Conservation (phyloP, 768 basidiomycete species). For the Trametes maxima region DNA sequence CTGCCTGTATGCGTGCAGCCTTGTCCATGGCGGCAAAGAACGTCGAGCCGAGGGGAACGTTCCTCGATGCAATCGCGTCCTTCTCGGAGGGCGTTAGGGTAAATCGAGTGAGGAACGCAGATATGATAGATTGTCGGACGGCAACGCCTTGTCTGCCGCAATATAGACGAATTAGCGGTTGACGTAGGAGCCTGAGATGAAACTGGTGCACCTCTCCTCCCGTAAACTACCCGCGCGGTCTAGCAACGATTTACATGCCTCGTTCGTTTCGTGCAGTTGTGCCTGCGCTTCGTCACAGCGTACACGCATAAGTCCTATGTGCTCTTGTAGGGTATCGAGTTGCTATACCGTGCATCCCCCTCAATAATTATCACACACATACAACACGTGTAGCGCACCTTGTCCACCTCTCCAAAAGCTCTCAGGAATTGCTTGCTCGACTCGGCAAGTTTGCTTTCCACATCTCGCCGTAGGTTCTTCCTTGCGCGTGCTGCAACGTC, state of each 20-base stretch:
- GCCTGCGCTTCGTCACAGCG: conserved; percentile 84
- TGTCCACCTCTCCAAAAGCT: conserved; percentile 87
- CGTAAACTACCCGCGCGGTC: conserved; percentile 81
- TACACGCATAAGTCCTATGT: conserved; percentile 77
- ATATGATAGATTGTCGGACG: conserved; percentile 70
- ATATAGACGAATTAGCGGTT: not conserved
- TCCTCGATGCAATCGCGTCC: conserved; percentile 74
- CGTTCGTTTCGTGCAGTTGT: conserved; percentile 73
- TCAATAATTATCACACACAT: not conserved
- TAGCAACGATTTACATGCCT: conserved; percentile 75
- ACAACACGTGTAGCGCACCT: conserved; percentile 55
- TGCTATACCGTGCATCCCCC: conserved; percentile 53
- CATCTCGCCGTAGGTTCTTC: conserved; percentile 79
- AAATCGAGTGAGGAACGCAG: conserved; percentile 81
- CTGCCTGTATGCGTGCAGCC: conserved; percentile 76
- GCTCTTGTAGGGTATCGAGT: conserved; percentile 74
- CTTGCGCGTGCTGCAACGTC: conserved; percentile 75
- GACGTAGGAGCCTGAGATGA: not conserved
- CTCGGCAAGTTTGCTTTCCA: conserved; percentile 80
- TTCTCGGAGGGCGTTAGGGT: conserved; percentile 77
- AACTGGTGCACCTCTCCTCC: conserved; percentile 73
- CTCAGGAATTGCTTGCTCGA: conserved; percentile 82
- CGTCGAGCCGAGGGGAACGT: conserved; percentile 68
- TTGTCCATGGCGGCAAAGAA: conserved; percentile 91
- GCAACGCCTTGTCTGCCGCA: conserved; percentile 66